phyloP scores from a whole-genome alignment of 2,329 filamentous ascomycete genomes.

The Epichloe hybrida region DNA sequence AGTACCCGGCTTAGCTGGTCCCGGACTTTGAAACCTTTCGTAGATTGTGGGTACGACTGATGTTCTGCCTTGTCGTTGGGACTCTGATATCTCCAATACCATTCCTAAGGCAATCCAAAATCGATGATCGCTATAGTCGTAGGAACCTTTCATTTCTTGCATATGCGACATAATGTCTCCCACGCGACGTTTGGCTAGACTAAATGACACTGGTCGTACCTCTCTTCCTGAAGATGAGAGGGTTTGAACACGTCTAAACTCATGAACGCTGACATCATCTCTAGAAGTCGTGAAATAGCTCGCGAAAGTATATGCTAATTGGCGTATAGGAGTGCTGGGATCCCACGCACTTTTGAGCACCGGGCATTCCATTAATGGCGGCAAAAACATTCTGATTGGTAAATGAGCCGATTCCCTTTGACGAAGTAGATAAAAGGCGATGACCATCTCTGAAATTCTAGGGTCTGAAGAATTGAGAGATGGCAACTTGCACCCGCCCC shows the following conservation, averaged over 20 bases:
- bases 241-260: constrained; percentile 24
- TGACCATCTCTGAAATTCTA: constrained; percentile 24
- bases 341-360: constrained; percentile 44
- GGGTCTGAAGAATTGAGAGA: constrained; percentile 20
- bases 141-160: not conserved
- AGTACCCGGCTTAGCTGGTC: not conserved
- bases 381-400: constrained; percentile 44
- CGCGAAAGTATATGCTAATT: constrained; percentile 38
- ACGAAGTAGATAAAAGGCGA: constrained; percentile 14
- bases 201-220: constrained; percentile 8
- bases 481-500: not conserved
- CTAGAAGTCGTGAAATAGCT: not conserved
- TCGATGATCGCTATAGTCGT: constrained; percentile 8
- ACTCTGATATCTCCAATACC: constrained; percentile 16
- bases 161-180: constrained; percentile 9
- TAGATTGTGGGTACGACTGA: not conserved
- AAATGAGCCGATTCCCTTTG: not conserved
- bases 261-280: constrained; percentile 13
- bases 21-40: not conserved
- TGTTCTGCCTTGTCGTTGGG: constrained; percentile 12
- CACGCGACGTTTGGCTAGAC: constrained; percentile 1
- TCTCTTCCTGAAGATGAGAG: constrained; percentile 16
- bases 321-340: constrained; percentile 34
- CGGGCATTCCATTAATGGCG: constrained; percentile 45
- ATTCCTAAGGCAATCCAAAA: constrained; percentile 13